Evolutionary conservation across 805 yeast genomes (phyloP), one percentile per base, ranked within the genome.

Genomic region (Pichia kluyveri): DNA sequence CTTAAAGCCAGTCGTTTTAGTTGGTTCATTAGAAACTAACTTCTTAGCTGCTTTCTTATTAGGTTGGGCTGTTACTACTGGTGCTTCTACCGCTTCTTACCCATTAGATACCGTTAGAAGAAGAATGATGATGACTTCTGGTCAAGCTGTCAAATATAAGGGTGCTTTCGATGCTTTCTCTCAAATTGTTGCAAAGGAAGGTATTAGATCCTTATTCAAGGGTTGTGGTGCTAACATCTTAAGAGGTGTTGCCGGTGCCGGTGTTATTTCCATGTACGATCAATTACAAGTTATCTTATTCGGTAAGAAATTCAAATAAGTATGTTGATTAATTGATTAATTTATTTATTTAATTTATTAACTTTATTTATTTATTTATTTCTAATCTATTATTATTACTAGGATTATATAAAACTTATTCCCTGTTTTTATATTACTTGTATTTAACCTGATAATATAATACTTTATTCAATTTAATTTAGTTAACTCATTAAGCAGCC

Each of bases 101-200:
- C 97, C 97, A 82, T 86, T 90, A 75, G 97, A 89, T 77, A 89
- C 97, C 69, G 89, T 89, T 70, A 90, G 97, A 85, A 88, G 97
- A 86, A 88, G 97, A 86, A 89, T 89, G 97, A 89, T 89, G 97
- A 89, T 89, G 97, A 89, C 97, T 65, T 90, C 97, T 62, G 97
- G 97, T 75, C 95, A 88, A 79, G 96, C 95, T 68, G 95, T 89
- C 66, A 89, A 90, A 79, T 89, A 89, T 80, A 76, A 82, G 69
- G 93, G 95, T 78, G 95, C 96, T 63, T 79, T 86, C 71, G 96
- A 90, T 73, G 87, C 93, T 75, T 83, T 86, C 86, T 76, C 70
- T 64, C 75, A 88, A 78, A 87, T 89, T 70, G 91, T 90, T 63
- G 95, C 95, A 62, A 88, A 93, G 70, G 96, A 90, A 77, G 97